Percentiles rank a stretch among this genome's conserved stretches.
Evolutionary conservation across 768 basidiomycete species (phyloP).

Genomic region (Neoboletus brunneissimus): DNA sequence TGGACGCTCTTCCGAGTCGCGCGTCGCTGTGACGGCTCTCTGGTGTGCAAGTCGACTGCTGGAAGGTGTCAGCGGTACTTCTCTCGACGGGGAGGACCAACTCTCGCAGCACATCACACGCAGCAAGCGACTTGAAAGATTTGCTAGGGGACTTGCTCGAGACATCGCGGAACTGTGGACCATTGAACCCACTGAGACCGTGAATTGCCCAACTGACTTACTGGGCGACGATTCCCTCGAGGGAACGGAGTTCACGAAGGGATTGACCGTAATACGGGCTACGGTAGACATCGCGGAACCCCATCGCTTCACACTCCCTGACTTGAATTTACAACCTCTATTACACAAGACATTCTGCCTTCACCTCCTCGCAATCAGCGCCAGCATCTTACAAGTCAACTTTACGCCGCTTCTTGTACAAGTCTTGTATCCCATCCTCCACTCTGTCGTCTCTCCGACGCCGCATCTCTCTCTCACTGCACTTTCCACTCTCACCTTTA

Average conservation of each 20-base stretch:
- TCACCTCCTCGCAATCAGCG: conserved; percentile 67
- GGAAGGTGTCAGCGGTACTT: conserved; percentile 61
- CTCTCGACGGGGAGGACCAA: conserved; percentile 33
- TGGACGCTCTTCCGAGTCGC: conserved; percentile 42
- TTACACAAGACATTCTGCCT: conserved; percentile 72
- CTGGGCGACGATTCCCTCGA: conserved; percentile 36
- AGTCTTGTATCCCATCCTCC: conserved; percentile 81
- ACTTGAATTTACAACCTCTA: conserved; percentile 46
- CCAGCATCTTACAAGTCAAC: conserved; percentile 68
- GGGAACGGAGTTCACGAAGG: conserved; percentile 61
- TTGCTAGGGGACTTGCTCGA: conserved; percentile 60
- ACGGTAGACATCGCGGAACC: conserved; percentile 48
- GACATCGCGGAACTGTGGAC: conserved; percentile 75
- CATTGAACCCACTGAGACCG: conserved; percentile 32
- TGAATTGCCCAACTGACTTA: conserved; percentile 16
- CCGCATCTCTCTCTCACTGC: conserved; percentile 74
- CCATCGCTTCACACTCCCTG: conserved; percentile 24
- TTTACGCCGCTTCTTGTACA: conserved; percentile 76
- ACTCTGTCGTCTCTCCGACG: conserved; percentile 73
- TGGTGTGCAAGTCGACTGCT: conserved; percentile 82
- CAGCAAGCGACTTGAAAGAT: conserved; percentile 58
- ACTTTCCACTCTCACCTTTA: conserved; percentile 63
- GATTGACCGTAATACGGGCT: conserved; percentile 60
- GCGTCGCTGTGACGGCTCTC: conserved; percentile 62
- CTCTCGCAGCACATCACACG: neutral